A percentile compares a stretch with the other conserved stretches of the same genome.
Conservation (phyloP, 2,329 filamentous ascomycete species). For the Fusarium oligoseptatum region DNA sequence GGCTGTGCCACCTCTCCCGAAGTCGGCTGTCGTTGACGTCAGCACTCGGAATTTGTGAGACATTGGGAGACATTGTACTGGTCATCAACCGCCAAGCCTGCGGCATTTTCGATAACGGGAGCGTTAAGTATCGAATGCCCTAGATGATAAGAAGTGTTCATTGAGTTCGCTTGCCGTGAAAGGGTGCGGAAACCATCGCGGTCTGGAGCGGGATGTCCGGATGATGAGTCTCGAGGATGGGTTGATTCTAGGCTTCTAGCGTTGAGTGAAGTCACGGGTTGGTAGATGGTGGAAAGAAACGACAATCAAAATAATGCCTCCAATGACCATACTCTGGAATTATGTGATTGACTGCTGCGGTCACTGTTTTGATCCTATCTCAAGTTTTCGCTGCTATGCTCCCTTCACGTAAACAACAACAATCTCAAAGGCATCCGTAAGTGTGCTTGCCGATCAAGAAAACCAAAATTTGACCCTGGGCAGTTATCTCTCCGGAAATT, state of each 20-base stretch:
- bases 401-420: background rate
- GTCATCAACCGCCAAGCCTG: constrained; percentile 19
- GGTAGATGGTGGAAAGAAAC: background rate
- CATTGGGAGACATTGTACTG: constrained; percentile 11
- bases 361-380: background rate
- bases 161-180: background rate
- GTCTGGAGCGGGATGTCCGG: background rate
- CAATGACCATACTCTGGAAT: background rate
- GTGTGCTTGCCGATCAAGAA: no score
- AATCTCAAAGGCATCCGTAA: constrained; percentile 15
- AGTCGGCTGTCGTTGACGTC: constrained; percentile 38
- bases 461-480: background rate
- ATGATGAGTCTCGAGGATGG: background rate
- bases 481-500: constrained; percentile 76
- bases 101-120: background rate
- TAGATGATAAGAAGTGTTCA: background rate
- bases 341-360: background rate
- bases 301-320: background rate
- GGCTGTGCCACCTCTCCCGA: constrained; percentile 14
- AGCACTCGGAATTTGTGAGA: constrained; percentile 26
- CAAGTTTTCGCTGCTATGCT: background rate
- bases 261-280: fast-evolving
- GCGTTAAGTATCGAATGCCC: background rate
- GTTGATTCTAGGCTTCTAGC: background rate
- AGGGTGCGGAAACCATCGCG: background rate